These are phyloP conservation scores for Malassezia dermatis DNA, from an alignment of 1,284 basidiomycete species.

Conservation along the genomic window DNA sequence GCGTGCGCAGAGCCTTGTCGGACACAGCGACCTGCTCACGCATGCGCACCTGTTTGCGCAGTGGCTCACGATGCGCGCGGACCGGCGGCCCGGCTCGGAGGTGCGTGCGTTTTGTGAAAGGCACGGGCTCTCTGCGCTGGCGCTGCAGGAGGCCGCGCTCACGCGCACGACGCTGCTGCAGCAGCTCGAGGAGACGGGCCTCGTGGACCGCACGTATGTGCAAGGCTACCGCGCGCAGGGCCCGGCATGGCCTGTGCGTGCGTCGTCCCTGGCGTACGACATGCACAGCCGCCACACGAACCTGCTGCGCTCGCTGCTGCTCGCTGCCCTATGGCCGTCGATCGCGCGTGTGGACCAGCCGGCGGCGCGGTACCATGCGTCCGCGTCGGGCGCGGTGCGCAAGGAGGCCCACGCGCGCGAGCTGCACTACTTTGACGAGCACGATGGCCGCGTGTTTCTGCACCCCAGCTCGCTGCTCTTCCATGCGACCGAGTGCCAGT, in stretches of 20 bases:
- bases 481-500: slow-evolving; percentile 61
- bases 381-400: slow-evolving; percentile 35
- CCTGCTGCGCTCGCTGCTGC: slow-evolving; percentile 30
- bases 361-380: slow-evolving; percentile 33
- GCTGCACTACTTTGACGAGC: slow-evolving; percentile 37
- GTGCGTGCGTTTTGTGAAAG: slow-evolving; percentile 66
- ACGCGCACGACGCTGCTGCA: slow-evolving; percentile 68
- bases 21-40: slow-evolving; percentile 76
- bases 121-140: slow-evolving; percentile 70
- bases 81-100: slow-evolving; percentile 53
- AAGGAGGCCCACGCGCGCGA: slow-evolving; percentile 31
- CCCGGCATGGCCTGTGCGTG: slow-evolving; percentile 39
- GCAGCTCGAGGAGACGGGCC: slow-evolving; percentile 64
- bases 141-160: slow-evolving; percentile 69
- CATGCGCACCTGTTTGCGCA: slow-evolving; percentile 68
- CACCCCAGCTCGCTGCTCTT: slow-evolving; percentile 81
- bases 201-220: slow-evolving; percentile 52
- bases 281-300: slow-evolving; percentile 23
- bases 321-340: slow-evolving; percentile 51
- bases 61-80: slow-evolving; percentile 55
- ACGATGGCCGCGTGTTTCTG: slow-evolving; percentile 59
- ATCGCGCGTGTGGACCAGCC: slow-evolving; percentile 47
- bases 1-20: slow-evolving; percentile 52
- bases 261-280: slow-evolving; percentile 31
- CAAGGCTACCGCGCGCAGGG: slow-evolving; percentile 4